Evolutionary conservation across 108 stramenopile genomes (phyloP).

Genomic region (Nitzschia palea): DNA sequence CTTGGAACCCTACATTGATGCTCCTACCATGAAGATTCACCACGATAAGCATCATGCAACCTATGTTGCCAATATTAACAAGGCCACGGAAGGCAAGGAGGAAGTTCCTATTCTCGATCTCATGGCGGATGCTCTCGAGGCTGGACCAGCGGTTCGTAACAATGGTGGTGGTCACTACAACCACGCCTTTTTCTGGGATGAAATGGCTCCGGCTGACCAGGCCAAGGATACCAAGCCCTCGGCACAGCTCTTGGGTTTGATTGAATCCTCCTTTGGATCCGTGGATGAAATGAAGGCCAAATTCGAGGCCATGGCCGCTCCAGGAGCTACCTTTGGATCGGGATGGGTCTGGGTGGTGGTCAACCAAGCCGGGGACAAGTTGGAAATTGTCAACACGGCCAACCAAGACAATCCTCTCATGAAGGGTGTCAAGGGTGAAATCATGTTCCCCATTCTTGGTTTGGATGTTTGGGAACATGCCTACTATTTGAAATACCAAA

Average conservation of each 20-base stretch:
- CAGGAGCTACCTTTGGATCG: slow-evolving; percentile 93
- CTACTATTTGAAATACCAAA: slow-evolving; percentile 99
- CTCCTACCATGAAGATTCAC: slow-evolving; percentile 96
- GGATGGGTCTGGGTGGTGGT: slow-evolving; percentile 97
- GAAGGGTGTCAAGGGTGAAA: slow-evolving; percentile 90
- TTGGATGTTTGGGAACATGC: slow-evolving; percentile 99
- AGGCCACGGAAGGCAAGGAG: slow-evolving; percentile 82
- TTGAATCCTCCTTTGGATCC: slow-evolving; percentile 87
- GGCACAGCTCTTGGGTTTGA: slow-evolving; percentile 67
- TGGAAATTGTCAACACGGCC: slow-evolving; percentile 90
- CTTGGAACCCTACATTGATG: slow-evolving; percentile 93
- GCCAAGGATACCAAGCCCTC: slow-evolving; percentile 89
- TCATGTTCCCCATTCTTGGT: slow-evolving; percentile 96
- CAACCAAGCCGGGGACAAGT: slow-evolving; percentile 73
- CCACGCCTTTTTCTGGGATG: slow-evolving; percentile 99
- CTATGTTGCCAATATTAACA: slow-evolving; percentile 76
- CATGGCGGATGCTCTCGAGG: slow-evolving; percentile 81
- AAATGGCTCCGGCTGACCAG: slow-evolving; percentile 87
- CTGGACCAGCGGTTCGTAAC: slow-evolving; percentile 89
- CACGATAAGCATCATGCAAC: slow-evolving; percentile 94
- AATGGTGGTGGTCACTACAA: slow-evolving; percentile 99
- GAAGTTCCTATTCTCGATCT: slow-evolving; percentile 81
- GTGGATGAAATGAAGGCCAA: slow-evolving; percentile 88
- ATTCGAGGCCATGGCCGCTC: slow-evolving; percentile 88
- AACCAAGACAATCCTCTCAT: slow-evolving; percentile 98